A percentile compares a stretch with the other conserved stretches of the same genome.
Evolutionary conservation across 2,329 filamentous ascomycete genomes (phyloP).

Genomic region (Trichoderma breve): DNA sequence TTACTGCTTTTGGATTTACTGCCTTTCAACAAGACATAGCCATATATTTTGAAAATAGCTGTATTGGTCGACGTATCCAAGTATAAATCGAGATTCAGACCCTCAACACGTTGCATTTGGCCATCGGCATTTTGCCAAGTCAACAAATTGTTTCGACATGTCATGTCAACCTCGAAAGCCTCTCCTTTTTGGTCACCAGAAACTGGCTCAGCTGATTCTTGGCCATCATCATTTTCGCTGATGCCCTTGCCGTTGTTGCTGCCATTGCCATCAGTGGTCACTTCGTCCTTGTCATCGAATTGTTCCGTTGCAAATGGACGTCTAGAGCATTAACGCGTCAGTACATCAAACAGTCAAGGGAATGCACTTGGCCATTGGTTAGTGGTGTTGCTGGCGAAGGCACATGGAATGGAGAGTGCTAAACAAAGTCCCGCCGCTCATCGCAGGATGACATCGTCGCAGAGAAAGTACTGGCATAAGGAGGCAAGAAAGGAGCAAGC

Average conservation of each 20-base stretch:
- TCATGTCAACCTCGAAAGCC: neutral
- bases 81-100: neutral
- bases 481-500: slow-evolving; percentile 2
- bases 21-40: neutral
- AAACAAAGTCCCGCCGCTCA: slow-evolving; percentile 4
- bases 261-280: neutral
- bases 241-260: too few species aligned
- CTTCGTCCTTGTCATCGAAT: neutral
- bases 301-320: neutral
- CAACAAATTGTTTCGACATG: neutral
- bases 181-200: neutral
- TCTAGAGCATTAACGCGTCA: neutral
- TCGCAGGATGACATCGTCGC: neutral
- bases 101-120: neutral
- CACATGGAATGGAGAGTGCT: neutral
- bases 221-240: neutral
- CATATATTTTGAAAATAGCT: neutral
- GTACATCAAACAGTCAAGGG: neutral
- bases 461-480: slow-evolving; percentile 14
- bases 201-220: too few species aligned
- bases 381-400: neutral
- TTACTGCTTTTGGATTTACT: neutral
- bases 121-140: neutral
- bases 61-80: neutral
- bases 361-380: neutral